Evolutionary conservation across 1,139 yeast genomes (phyloP).

Genomic region (Magnusiomyces clavatus): DNA sequence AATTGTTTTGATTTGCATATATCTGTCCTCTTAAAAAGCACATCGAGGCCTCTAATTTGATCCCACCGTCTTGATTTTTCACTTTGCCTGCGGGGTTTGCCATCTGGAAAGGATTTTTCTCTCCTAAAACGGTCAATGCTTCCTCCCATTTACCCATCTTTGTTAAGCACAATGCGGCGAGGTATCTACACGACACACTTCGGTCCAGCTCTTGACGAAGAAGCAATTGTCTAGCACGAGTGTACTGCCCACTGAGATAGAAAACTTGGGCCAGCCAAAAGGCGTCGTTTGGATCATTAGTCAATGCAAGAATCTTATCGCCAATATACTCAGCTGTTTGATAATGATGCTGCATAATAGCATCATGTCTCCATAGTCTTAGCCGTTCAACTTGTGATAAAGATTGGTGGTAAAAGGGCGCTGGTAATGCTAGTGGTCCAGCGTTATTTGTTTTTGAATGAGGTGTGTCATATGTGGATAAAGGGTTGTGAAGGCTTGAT

Average conservation of each 20-base stretch:
- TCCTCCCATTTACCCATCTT: constrained; percentile 81
- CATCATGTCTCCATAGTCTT: constrained; percentile 90
- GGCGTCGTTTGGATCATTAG: constrained; percentile 84
- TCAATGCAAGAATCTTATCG: constrained; percentile 75
- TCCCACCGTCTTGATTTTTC: constrained; percentile 18
- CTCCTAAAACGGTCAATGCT: constrained; percentile 82
- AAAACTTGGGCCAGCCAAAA: constrained; percentile 94
- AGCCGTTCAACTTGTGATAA: constrained; percentile 79
- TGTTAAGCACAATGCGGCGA: constrained; percentile 69
- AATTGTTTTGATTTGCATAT: constrained; percentile 75
- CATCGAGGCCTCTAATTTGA: constrained; percentile 74
- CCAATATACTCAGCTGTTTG: constrained; percentile 88
- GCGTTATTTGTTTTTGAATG: neutral
- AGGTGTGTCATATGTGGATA: constrained; percentile 11
- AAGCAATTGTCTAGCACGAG: constrained; percentile 66
- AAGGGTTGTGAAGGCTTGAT: neutral
- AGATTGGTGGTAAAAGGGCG: constrained; percentile 11
- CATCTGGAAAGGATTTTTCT: constrained; percentile 55
- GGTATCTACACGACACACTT: constrained; percentile 68
- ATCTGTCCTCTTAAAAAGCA: constrained; percentile 80
- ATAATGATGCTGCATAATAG: constrained; percentile 86
- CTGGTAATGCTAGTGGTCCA: constrained; percentile 2
- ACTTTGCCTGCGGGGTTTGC: constrained; percentile 9
- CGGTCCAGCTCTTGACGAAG: constrained; percentile 36
- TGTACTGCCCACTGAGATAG: constrained; percentile 64